A percentile compares a stretch with the other conserved stretches of the same genome.
phyloP scores from a whole-genome alignment of 2,329 filamentous ascomycete species.

The Trichoderma sp. region DNA sequence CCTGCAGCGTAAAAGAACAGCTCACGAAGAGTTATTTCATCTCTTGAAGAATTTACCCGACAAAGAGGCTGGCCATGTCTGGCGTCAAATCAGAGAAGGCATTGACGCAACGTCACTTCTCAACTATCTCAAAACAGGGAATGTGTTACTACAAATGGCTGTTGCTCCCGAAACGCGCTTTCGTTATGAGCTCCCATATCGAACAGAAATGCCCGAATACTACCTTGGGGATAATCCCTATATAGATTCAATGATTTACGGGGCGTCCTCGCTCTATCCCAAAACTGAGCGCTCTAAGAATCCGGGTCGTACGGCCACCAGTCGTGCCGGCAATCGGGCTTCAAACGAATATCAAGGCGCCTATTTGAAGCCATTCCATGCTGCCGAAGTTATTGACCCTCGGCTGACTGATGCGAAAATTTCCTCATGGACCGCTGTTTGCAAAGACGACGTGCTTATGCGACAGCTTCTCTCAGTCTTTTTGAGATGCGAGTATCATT shows the following conservation, averaged over 20 bases:
- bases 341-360: not conserved
- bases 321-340: too few relatives aligned
- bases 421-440: slow-evolving; percentile 22
- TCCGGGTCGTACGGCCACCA: too few relatives aligned
- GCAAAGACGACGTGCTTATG: slow-evolving; percentile 21
- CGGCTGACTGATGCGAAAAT: slow-evolving; percentile 26
- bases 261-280: slow-evolving; percentile 1
- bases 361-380: slow-evolving; percentile 29
- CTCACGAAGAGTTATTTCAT: not conserved
- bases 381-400: slow-evolving; percentile 29
- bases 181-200: slow-evolving; percentile 36
- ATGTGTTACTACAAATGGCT: slow-evolving; percentile 34
- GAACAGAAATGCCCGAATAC: slow-evolving; percentile 24
- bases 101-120: slow-evolving; percentile 24
- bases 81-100: not conserved
- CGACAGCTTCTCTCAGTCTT: slow-evolving; percentile 18
- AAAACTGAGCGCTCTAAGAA: not conserved
- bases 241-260: slow-evolving; percentile 24
- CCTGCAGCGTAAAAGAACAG: not conserved
- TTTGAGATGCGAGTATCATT: slow-evolving; percentile 23
- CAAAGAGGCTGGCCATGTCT: not conserved
- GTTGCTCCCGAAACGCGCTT: slow-evolving; percentile 32
- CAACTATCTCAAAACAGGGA: slow-evolving; percentile 33
- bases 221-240: slow-evolving; percentile 26
- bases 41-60: not conserved